Base-by-base conservation (phyloP, 768 basidiomycete species). In the Leccinum truebloodii region DNA sequence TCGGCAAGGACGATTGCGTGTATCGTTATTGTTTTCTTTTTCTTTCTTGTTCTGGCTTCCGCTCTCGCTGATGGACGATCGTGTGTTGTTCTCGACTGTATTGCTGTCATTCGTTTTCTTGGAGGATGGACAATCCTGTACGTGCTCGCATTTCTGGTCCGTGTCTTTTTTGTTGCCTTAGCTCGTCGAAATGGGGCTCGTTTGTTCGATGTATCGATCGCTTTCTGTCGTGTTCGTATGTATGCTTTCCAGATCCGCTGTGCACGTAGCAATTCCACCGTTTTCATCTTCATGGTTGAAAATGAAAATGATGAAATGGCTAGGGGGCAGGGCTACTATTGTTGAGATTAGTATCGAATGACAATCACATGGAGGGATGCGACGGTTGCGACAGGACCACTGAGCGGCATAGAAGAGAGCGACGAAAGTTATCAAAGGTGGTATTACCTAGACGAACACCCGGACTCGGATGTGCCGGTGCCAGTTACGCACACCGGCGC, bases 141-240 rank as follows among this genome's bases (percentile, higher is more conserved):
- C 39, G 20, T 59, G 56, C 49, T 41, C 60, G 35, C 16, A 46
- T 61, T 57, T 28, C 51, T 30, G 5, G 13, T 52, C n/a, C 4
- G 7, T 55, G 0, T 55, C 24, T 13, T 51, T 55, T 24, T 18
- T 51, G 24, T 26, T 13, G 5, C 32, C 30, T 44, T 22, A 3
- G 24, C n/a, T 24, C 34, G 9, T 8, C 41, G n/a, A 55, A 58
- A 28, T 35, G 26, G 12, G 39, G 4, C 9, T n/a, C 41, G 35
- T 49, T 52, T n/a, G 18, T 34, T 44, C 41, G 10, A 2, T 62
- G 64, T 62, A 59, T 24, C 52, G 32, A n/a, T 58, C 44, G 54
- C 4, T 44, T 16, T n/a, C 0, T 60, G 5, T 60, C 41, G 57
- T 55, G 44, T 34, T 34, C 46, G 55, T 30, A 5, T 55, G 18